Conservation (phyloP, 163 green algal species). For the Smithsoniella earleae region DNA sequence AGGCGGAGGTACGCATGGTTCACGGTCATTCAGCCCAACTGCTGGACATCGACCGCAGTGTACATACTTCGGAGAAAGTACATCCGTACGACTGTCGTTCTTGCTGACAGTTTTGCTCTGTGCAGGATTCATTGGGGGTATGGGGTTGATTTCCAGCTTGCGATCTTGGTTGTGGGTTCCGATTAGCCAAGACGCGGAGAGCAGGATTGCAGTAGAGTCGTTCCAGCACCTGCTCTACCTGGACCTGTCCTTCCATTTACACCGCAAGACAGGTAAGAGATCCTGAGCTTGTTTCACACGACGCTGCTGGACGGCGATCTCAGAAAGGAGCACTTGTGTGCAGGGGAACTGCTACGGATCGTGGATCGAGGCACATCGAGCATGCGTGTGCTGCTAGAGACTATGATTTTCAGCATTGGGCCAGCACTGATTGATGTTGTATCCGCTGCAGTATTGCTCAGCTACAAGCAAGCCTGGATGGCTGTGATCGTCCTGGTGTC, state of each 20-base stretch:
- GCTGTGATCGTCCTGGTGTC: conserved; percentile 58
- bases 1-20: not conserved
- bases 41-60: too few species aligned
- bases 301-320: too few species aligned
- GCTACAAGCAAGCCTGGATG: conserved; percentile 50
- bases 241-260: conserved; percentile 75
- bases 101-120: too few species aligned
- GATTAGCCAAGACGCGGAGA: conserved; percentile 1
- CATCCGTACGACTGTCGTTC: too few species aligned
- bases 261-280: conserved; percentile 70
- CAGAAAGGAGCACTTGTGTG: not conserved
- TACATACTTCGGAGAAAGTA: too few species aligned
- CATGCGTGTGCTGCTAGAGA: conserved; percentile 69
- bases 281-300: too few species aligned
- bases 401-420: conserved; percentile 66
- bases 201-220: conserved; percentile 43
- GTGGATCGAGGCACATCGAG: conserved; percentile 68
- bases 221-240: conserved; percentile 72
- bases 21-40: too few species aligned
- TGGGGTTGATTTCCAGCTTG: not conserved
- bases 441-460: conserved; percentile 33
- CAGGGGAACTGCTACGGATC: conserved; percentile 61
- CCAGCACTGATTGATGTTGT: conserved; percentile 50
- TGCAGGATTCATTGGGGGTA: not conserved
- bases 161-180: not conserved